Conservation (phyloP, 225 moss, liverwort and hornwort genomes). For the Polytrichum commune region DNA sequence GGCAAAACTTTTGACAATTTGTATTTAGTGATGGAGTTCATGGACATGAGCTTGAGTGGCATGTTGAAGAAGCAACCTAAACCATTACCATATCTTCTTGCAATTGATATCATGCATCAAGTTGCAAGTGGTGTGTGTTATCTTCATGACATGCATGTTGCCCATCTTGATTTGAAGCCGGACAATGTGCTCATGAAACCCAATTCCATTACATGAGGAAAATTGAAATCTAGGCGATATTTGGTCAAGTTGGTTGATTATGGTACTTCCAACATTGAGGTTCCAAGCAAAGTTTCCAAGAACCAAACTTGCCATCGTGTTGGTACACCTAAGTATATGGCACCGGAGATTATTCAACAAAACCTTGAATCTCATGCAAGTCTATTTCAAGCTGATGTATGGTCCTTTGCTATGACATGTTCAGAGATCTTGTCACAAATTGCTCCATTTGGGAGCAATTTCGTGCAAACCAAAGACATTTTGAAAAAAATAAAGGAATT, state of each 20-base stretch:
- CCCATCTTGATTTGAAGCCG: constrained; percentile 25
- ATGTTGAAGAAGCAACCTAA: constrained; percentile 4
- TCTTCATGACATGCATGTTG: constrained; percentile 13
- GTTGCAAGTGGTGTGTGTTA: constrained; percentile 23
- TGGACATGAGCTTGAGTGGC: constrained; percentile 11
- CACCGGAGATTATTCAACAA: constrained; percentile 16
- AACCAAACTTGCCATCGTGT: background rate
- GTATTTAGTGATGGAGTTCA: constrained; percentile 21
- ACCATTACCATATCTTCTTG: constrained; percentile 7
- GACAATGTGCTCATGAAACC: constrained; percentile 16
- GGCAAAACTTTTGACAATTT: background rate
- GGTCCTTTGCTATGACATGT: constrained; percentile 17
- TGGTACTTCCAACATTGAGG: constrained; percentile 20
- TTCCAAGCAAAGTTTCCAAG: background rate
- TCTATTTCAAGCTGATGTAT: constrained; percentile 15
- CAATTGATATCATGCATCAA: constrained; percentile 18
- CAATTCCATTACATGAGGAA: background rate
- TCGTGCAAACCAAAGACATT: background rate
- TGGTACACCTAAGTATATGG: constrained; percentile 20
- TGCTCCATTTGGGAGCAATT: background rate
- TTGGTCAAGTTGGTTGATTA: constrained; percentile 19
- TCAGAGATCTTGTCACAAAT: constrained; percentile 5
- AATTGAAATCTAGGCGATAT: background rate
- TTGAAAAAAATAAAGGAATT: background rate
- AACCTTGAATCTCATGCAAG: background rate